Base-by-base conservation (phyloP, 169 alveolate genomes). In the Babesia bigemina region DNA sequence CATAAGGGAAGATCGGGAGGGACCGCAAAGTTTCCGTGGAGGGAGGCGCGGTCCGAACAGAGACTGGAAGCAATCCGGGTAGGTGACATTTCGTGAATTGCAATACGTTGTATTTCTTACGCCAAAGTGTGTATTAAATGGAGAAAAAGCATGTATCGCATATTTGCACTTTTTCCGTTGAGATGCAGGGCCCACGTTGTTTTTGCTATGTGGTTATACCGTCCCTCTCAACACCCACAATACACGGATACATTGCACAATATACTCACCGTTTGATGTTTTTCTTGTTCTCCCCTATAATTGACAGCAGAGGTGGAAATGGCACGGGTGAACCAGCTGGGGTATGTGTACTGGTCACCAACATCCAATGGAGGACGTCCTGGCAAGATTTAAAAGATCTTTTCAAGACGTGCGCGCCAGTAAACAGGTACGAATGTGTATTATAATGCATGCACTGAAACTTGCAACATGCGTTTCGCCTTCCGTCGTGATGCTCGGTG, bases 1-100 rank as follows among this genome's bases (percentile, higher is more conserved):
- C 59, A 95, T 92, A 17, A 81, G 95, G 42, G 95, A 92, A 66
- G 95, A 92, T 52, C 82, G 95, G 59, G 95, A 92, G 55, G 88
- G 74, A 19, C 58, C 75, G 39, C 84, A 77, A 13, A 65, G 67
- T n/a, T 61, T 62, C 49, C 55, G 87, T 19, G 56, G 62, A 14
- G 28, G 53, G 39, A 44, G 67, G 52, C 69, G 73, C 21, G 26
- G 33, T 53, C 50, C 55, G 14, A 17, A 28, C 58, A 67, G 65
- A 28, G 76, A 67, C 16, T 50, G 76, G 76, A 63, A n/a, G 14
- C 58, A 13, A 22, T 8, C 28, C 7, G 39, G 76, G 76, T 67
- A 67, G 29, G 76, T 52, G 14, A 16, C 63, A 49, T 21, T 49
- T 49, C 28, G 16, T 7, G 6, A n/a, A 21, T 49, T 49, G 57